Evolutionary conservation across 2,329 filamentous ascomycete species (phyloP).

Genomic region (Sclerotinia minor): DNA sequence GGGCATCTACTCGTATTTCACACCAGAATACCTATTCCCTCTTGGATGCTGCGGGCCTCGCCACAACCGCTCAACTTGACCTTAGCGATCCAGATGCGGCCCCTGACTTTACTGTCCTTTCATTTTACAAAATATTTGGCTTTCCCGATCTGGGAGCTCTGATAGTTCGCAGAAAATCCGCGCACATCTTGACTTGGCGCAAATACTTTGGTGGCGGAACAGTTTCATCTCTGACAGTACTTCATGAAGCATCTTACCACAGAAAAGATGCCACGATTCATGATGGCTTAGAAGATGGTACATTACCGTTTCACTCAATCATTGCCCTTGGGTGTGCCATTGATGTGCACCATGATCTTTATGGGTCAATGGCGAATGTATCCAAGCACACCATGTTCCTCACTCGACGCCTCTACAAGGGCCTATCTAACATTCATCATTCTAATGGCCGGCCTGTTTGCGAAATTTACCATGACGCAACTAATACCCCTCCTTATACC

Average conservation of each 20-base stretch:
- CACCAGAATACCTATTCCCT: conserved; percentile 59
- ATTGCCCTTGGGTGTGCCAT: conserved; percentile 77
- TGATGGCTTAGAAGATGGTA: conserved; percentile 84
- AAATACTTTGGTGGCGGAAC: conserved; percentile 92
- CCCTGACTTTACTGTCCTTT: conserved; percentile 82
- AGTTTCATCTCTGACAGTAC: conserved; percentile 79
- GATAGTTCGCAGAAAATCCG: conserved; percentile 72
- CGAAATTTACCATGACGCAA: conserved; percentile 39
- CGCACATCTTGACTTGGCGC: conserved; percentile 61
- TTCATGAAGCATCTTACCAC: conserved; percentile 78
- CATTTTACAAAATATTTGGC: conserved; percentile 94
- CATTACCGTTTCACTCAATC: conserved; percentile 85
- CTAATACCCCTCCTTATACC: conserved; percentile 39
- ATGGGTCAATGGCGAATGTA: conserved; percentile 66
- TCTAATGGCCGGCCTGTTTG: conserved; percentile 52
- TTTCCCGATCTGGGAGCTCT: conserved; percentile 88
- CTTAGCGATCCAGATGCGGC: conserved; percentile 60
- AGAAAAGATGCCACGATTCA: conserved; percentile 72
- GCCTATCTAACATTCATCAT: conserved; percentile 63
- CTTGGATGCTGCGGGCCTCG: conserved; percentile 81
- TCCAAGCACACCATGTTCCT: conserved; percentile 70
- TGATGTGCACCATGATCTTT: conserved; percentile 66
- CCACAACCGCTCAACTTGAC: conserved; percentile 73
- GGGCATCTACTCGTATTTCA: conserved; percentile 39
- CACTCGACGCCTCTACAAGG: conserved; percentile 55